Base-by-base conservation (phyloP, 2,329 filamentous ascomycete genomes). In the Ascocoryne sarcoides region DNA sequence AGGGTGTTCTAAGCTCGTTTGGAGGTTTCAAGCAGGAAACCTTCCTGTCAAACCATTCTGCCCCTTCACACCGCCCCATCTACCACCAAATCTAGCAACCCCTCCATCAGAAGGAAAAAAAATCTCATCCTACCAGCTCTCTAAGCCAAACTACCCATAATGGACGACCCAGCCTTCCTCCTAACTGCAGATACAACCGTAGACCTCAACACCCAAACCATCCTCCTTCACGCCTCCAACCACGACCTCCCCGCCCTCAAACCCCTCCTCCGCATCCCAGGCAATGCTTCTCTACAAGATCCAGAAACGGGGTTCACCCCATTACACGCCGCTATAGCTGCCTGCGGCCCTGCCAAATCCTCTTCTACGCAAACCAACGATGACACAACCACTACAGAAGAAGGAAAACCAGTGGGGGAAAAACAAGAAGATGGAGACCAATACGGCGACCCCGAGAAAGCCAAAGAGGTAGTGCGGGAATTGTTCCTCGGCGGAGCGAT, bases 401-500 rank as follows among this genome's bases (percentile, higher is more conserved):
- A 37, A 12, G 28, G 3, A 2, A 26, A 17, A 2, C 32, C 29
- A 10, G 63, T 64, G 17, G 61, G 64, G 16, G 32, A 50, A 16
- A 62, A 64, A 16, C 23, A 44, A 8, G 34, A 34, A 44, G 64
- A 65, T 17, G 62, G 65, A 18, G 33, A 51, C 20, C 34, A 43
- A 42, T 35, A 35, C 17, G 54, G 31, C 46, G 52, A 60, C 30
- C 61, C 83, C 21, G 73, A 79, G 34, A 73, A 75, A 29, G 84
- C 79, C 2, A 71, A 73, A 40, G 75, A 79, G 38, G 81, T 82
- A 0, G 67, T 95, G 4, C 74, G 76, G 51, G 75, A 92, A 56
- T 71, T 96, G 5, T 78, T 96, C 45, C 74, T 89, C 56, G 82
- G 84, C 52, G 92, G 92, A 21, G 92, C 87, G 9, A 95, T 96